phyloP scores from a whole-genome alignment of 257 asterid species.

The Plectranthus barbatus region DNA sequence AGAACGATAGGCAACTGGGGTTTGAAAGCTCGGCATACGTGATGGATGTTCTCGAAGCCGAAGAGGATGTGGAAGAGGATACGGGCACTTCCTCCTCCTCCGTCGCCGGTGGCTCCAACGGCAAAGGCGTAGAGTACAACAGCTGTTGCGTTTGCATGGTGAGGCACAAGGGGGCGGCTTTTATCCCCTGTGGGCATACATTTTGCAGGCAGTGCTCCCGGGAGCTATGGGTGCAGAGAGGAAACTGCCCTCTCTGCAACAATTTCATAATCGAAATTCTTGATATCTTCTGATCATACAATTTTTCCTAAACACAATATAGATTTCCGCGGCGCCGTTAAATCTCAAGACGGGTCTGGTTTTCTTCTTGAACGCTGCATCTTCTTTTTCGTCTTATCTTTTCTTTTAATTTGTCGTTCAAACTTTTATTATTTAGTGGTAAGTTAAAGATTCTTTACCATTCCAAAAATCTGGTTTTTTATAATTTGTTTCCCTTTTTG shows the following conservation, averaged over 20 bases:
- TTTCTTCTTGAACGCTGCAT: not conserved
- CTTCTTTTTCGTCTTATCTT: not conserved
- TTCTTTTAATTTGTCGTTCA: not conserved
- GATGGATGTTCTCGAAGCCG: conserved; percentile 35
- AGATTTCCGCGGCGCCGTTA: no score
- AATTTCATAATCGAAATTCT: conserved; percentile 74
- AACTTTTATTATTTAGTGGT: no score
- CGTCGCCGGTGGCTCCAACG: no score
- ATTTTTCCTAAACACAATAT: no score
- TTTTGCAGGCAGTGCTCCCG: conserved; percentile 79
- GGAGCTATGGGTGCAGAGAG: conserved; percentile 74
- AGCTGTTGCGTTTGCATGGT: conserved; percentile 78
- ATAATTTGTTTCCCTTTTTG: not conserved
- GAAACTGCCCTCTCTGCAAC: conserved; percentile 95
- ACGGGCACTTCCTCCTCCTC: not conserved
- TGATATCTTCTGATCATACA: conserved; percentile 56
- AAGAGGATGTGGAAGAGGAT: conserved; percentile 24
- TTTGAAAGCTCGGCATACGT: conserved; percentile 34
- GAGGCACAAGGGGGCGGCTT: conserved; percentile 72
- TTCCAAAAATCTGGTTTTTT: not conserved
- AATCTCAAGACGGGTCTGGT: not conserved
- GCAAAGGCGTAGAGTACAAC: conserved; percentile 19
- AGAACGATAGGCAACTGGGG: conserved; percentile 59
- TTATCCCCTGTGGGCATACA: conserved; percentile 85
- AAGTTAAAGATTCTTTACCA: not conserved